Base-by-base conservation (phyloP, 1,284 basidiomycete species). In the Malassezia pachydermatis region DNA sequence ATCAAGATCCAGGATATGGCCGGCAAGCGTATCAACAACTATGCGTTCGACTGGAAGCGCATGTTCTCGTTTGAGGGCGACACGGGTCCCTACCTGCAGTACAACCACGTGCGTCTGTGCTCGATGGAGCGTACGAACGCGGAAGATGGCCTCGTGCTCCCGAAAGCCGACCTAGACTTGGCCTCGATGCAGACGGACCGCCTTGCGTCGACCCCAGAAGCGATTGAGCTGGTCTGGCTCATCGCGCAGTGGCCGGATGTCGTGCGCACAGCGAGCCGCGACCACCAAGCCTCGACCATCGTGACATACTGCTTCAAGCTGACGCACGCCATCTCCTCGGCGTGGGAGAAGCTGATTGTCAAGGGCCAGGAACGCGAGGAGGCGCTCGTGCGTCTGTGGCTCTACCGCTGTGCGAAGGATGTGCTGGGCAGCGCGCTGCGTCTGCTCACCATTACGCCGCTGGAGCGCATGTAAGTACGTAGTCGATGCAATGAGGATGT, bases 1-100 rank as follows among this genome's bases (percentile, higher is more conserved):
- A 84, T 99, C 69, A 98, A 98, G 78, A 90, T 99, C 62, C 94
- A 98, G 74, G 92, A 98, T 73, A 89, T 96, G 88, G 78, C 83
- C 34, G 88, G 86, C 22, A 95, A 90, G 74, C 89, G 92, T 56
- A 85, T 94, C 73, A 94, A 94, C 76, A 90, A 94, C 76, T 98
- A 98, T 76, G 83, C 79, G 13, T 96, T 95, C 75, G 85, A 90
- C 74, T 90, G 87, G 83, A 81, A 84, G 59, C 82, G 90, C 43
- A 94, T 95, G 86, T 81, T 86, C 45, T 88, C 86, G 27, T 96
- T 95, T 72, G 88, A 95, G 73, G 92, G 92, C 40, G 92, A 96
- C 75, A 96, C 92, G 2, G 92, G 88, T 45, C 62, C 66, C 34
- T 71, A 72, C 53, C 52, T 72, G 29, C 64, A 63, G 54, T 96